A percentile compares a stretch with the other conserved stretches of the same genome.
Evolutionary conservation across 176 grass and related monocot species (phyloP).

Genomic region (Triticum dicoccoides): DNA sequence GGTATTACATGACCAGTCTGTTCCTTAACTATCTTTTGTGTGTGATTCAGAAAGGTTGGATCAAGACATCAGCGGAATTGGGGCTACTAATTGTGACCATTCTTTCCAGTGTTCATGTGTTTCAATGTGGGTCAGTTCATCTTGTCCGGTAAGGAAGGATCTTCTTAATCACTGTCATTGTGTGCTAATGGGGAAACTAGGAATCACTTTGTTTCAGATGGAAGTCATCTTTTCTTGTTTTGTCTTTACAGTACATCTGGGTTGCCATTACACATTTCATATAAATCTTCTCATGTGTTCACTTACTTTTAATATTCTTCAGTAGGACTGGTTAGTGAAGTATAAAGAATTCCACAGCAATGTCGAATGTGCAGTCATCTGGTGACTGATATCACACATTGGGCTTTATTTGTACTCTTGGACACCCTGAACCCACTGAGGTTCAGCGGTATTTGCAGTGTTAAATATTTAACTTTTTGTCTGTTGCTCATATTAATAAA

Average conservation of each 20-base stretch:
- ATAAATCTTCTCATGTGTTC: not conserved
- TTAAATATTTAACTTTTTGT: not conserved
- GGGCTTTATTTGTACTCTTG: not conserved
- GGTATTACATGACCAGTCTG: not conserved
- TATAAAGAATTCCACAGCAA: not conserved
- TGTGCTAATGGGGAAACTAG: not conserved
- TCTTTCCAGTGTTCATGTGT: conserved; percentile 92
- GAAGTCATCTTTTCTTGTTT: not conserved
- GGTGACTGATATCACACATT: not conserved
- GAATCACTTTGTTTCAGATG: not conserved
- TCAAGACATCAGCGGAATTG: conserved; percentile 94
- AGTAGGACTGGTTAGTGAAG: not conserved
- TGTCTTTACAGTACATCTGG: not conserved
- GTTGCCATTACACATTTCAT: not conserved
- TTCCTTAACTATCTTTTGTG: conserved; percentile 8
- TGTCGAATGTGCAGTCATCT: not conserved
- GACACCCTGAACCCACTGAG: not conserved
- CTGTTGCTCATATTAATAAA: not conserved
- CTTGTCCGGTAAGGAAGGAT: conserved; percentile 69
- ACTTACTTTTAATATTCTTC: not conserved
- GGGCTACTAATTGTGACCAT: conserved; percentile 92
- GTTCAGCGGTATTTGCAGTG: not conserved
- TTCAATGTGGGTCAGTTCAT: conserved; percentile 88
- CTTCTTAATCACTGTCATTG: not conserved
- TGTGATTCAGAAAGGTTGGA: conserved; percentile 82